Conservation (phyloP, 495 filamentous ascomycete species). For the Xylaria palmicola region DNA sequence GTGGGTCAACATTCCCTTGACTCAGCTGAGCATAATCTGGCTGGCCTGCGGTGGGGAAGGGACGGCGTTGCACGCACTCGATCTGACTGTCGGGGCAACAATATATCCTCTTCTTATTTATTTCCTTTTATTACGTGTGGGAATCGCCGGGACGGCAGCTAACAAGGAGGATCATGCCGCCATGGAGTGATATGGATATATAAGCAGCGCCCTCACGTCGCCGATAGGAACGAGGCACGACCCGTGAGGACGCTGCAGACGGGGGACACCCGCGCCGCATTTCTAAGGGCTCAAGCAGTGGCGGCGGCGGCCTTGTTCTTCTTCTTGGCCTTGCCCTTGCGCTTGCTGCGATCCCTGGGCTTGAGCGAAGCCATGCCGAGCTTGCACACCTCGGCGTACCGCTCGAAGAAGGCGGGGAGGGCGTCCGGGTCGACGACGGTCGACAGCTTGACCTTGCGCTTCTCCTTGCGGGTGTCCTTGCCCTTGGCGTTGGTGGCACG, state of each 20-base stretch:
- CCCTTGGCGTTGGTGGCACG: conserved; percentile 78
- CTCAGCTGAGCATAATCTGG: too few species aligned
- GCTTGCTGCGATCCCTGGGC: conserved; percentile 84
- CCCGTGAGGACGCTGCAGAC: neutral
- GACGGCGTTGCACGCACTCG: neutral
- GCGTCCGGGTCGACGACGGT: conserved; percentile 76
- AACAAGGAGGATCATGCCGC: neutral
- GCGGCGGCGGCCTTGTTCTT: conserved; percentile 55
- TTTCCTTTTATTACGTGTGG: neutral
- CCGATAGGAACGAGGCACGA: neutral
- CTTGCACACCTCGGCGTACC: conserved; percentile 93
- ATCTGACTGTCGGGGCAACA: neutral
- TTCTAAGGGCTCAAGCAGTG: neutral
- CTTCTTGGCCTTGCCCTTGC: conserved; percentile 76
- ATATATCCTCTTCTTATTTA: neutral
- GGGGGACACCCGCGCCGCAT: neutral
- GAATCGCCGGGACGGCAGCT: neutral
- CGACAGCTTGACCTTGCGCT: conserved; percentile 74
- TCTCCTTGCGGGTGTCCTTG: conserved; percentile 38
- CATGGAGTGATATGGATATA: neutral
- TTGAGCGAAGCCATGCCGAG: conserved; percentile 80
- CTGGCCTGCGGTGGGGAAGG: too few species aligned
- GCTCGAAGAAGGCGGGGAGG: conserved; percentile 75
- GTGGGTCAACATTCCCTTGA: too few species aligned
- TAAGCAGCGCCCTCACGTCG: neutral